phyloP scores from a whole-genome alignment of 2,329 filamentous ascomycete species.

The Trichoderma breve region DNA sequence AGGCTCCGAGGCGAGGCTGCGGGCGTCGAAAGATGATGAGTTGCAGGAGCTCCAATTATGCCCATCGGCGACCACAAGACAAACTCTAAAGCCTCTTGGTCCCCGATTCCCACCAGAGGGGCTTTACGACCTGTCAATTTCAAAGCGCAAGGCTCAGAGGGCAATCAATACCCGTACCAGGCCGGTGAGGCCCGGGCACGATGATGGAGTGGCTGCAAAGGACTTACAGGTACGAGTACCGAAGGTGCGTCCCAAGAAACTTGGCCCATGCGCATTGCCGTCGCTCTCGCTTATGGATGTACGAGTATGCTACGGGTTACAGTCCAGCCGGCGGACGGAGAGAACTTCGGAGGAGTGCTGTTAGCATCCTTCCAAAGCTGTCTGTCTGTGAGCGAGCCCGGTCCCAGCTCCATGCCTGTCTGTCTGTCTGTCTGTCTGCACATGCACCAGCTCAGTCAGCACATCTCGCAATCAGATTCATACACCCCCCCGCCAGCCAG shows the following conservation, averaged over 20 bases:
- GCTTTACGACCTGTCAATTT: neutral
- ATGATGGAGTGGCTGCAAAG: neutral
- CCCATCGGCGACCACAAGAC: neutral
- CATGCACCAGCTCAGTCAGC: slow-evolving; percentile 2
- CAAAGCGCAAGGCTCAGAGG: neutral
- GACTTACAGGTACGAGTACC: neutral
- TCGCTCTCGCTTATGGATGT: neutral
- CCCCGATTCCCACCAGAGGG: neutral
- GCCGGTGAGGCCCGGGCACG: neutral
- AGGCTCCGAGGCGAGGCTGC: neutral
- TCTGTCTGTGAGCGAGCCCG: neutral
- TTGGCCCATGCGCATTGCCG: neutral
- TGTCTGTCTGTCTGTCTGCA: neutral
- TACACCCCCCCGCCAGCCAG: neutral
- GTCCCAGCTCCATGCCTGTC: neutral
- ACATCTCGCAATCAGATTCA: slow-evolving; percentile 1
- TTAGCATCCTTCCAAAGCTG: neutral
- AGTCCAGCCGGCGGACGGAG: neutral
- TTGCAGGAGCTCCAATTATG: neutral
- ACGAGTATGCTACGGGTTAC: neutral
- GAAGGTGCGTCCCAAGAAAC: neutral
- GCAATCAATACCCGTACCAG: neutral
- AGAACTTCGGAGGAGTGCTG: slow-evolving; percentile 1
- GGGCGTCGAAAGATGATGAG: slow-evolving; percentile 2
- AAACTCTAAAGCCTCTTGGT: slow-evolving; percentile 5